These are phyloP conservation scores for Hypomyces rosellus DNA, from an alignment of 2,329 filamentous ascomycete genomes.

Conservation along the genomic window DNA sequence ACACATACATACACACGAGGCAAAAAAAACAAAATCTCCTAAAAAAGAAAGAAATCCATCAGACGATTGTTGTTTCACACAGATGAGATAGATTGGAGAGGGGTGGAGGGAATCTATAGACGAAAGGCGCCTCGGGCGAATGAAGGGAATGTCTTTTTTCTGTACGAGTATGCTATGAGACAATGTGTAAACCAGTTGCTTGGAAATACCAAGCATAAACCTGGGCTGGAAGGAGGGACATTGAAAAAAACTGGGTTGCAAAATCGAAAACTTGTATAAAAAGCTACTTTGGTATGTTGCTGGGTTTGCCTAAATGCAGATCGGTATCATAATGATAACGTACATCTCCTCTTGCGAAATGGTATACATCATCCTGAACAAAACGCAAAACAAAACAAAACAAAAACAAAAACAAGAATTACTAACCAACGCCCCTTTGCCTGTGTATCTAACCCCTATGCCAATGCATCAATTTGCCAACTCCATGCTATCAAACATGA, in stretches of 20 bases:
- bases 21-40: background rate
- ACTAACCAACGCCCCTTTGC: conserved; percentile 10
- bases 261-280: conserved; percentile 18
- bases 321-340: conserved; percentile 16
- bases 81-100: too few relatives aligned
- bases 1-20: background rate
- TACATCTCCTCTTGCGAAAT: conserved; percentile 15
- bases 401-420: conserved; percentile 13
- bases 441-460: conserved; percentile 1
- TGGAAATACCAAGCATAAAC: too few relatives aligned
- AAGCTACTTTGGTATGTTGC: conserved; percentile 11
- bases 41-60: background rate
- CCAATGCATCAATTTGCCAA: conserved; percentile 5
- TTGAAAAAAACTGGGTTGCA: too few relatives aligned
- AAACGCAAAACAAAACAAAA: conserved; percentile 15
- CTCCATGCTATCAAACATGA: background rate
- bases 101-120: background rate
- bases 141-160: background rate
- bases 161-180: conserved; percentile 9
- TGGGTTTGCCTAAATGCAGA: conserved; percentile 13
- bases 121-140: background rate
- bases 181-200: background rate
- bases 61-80: background rate
- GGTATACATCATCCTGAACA: conserved; percentile 10
- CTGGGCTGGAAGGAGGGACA: too few relatives aligned